Evolutionary conservation across 768 basidiomycete genomes (phyloP), one percentile per base, ranked within the genome.

Genomic region (Leucocoprinus birnbaumii): DNA sequence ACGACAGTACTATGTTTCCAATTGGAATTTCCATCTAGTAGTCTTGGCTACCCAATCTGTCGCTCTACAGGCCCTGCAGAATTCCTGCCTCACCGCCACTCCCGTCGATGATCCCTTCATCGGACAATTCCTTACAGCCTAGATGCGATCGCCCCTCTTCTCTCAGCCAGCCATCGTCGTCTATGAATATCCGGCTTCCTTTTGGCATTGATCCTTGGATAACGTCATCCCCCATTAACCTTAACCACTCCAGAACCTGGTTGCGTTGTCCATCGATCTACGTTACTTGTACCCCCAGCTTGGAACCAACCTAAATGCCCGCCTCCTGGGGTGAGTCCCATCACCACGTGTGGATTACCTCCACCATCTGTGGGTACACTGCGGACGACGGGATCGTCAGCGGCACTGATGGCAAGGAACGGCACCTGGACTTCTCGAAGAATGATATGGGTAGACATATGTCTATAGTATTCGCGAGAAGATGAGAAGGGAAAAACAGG

Each of bases 261-360:
- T 58, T 76, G 71, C n/a, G 75, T 82, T 48, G 87, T 75, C 89
- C 89, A 91, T 50, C 89, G 73, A 58, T 76, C 73, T 10, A 76
- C 66, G 42, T 67, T 66, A 13, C 68, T 66, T 1, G 61, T 64
- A 22, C 66, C 64, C 35, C 73, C 74, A 25, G 75, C 68, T 68
- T 88, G 80, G 61, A 91, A 91, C 90, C 90, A 95, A 35, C 92
- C 92, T 13, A 93, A 75, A 71, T 92, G 90, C 0, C 90, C 89
- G 1, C 89, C 91, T 19, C 73, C 69, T 26, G 73, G 67, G 0
- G 91, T 91, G 45, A 86, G 63, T 19, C 73, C 83, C 71, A 86
- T 82, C 2, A 80, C 73, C 13, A 85, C 78, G 63, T 78, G 78
- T 4, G 73, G 73, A 59, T 81, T 83, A 22, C 73, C 76, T 54